These are phyloP conservation scores for Micractinium conductrix DNA, from an alignment of 139 green algal genomes.

Conservation along the genomic window DNA sequence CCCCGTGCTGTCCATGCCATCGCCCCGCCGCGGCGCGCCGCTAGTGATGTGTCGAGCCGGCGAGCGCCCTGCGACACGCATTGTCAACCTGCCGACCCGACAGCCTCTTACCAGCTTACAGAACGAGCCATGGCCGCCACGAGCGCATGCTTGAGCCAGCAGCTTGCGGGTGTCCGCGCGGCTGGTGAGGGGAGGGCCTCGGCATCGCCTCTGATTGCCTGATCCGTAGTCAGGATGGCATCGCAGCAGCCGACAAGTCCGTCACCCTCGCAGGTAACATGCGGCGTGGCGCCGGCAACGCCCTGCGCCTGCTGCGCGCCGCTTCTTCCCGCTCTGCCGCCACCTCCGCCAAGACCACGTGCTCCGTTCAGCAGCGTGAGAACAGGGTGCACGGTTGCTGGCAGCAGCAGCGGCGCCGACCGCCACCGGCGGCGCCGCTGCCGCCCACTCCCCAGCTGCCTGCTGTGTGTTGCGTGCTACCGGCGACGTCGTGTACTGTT, in stretches of 20 bases:
- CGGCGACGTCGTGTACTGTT: too few relatives aligned
- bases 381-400: background rate
- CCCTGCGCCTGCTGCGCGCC: conserved; percentile 10
- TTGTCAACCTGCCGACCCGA: too few relatives aligned
- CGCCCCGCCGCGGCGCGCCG: too few relatives aligned
- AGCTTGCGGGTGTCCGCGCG: conserved; percentile 8
- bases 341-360: background rate
- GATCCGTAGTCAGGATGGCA: background rate
- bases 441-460: background rate
- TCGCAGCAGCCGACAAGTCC: background rate
- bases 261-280: conserved; percentile 30
- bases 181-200: conserved; percentile 13
- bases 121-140: too few relatives aligned
- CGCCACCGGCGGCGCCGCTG: background rate
- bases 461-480: too few relatives aligned
- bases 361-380: conserved; percentile 15
- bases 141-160: conserved; percentile 29
- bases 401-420: background rate
- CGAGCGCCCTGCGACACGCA: too few relatives aligned
- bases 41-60: too few relatives aligned
- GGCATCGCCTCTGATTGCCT: too few relatives aligned
- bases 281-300: conserved; percentile 10
- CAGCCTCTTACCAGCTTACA: too few relatives aligned
- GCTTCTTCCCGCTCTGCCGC: background rate
- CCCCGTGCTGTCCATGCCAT: too few relatives aligned